Conservation (phyloP, 2,329 filamentous ascomycete species). For the Fusarium solani-melongenae region DNA sequence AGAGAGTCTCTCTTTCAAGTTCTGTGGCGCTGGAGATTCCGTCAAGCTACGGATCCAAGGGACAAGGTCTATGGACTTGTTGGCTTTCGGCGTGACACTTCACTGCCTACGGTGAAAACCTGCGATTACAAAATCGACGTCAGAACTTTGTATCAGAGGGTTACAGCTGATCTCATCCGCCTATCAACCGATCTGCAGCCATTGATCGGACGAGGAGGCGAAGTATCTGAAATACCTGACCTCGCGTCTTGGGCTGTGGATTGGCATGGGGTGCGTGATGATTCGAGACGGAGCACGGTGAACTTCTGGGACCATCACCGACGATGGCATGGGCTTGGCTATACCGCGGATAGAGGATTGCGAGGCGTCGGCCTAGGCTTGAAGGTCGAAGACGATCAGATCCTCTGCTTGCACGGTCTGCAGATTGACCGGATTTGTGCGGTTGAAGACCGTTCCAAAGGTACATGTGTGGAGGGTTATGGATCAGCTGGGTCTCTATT, state of each 20-base stretch:
- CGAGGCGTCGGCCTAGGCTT: neutral
- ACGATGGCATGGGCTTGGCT: neutral
- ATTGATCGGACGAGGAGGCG: constrained; percentile 13
- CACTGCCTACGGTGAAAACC: neutral
- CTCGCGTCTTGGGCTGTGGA: neutral
- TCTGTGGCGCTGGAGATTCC: constrained; percentile 4
- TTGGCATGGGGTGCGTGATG: neutral
- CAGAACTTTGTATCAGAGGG: neutral
- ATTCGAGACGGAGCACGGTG: neutral
- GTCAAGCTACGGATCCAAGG: neutral
- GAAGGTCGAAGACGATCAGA: neutral
- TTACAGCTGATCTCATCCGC: neutral
- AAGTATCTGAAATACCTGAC: constrained; percentile 1
- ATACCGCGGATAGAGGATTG: neutral
- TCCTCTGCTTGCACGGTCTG: neutral
- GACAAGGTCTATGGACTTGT: constrained; percentile 1
- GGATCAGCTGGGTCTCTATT: neutral
- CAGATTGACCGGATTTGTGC: neutral
- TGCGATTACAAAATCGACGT: neutral
- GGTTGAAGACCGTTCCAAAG: neutral
- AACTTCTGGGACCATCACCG: neutral
- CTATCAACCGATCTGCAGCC: neutral
- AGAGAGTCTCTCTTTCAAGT: neutral
- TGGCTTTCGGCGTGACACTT: neutral
- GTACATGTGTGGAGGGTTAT: neutral